A percentile compares a stretch with the other conserved stretches of the same genome.
These are phyloP conservation scores for Hordeum marinum DNA, from an alignment of 176 grass and related monocot species.

Conservation along the genomic window DNA sequence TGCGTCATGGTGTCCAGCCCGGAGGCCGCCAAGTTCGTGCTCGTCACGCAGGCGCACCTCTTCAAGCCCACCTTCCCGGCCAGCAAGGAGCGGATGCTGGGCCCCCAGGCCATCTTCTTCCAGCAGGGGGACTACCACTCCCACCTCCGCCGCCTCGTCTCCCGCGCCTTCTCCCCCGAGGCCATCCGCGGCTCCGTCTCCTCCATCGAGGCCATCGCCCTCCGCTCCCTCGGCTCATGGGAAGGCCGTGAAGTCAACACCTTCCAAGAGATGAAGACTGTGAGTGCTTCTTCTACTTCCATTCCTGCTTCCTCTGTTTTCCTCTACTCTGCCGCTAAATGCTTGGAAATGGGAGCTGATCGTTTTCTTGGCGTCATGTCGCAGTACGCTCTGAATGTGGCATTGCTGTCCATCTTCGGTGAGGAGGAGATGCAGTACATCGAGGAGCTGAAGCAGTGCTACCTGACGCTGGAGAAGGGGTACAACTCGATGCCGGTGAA, in stretches of 20 bases:
- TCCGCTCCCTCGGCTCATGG: constrained; percentile 51
- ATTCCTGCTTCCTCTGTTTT: not conserved
- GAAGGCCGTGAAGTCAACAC: constrained; percentile 72
- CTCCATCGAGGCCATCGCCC: constrained; percentile 62
- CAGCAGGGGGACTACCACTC: constrained; percentile 91
- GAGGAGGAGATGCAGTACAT: constrained; percentile 81
- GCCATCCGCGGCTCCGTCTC: constrained; percentile 64
- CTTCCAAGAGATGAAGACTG: constrained; percentile 97
- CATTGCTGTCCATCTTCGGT: constrained; percentile 87
- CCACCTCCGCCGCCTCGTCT: constrained; percentile 73
- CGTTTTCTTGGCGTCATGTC: not conserved
- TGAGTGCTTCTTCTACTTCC: constrained; percentile 10
- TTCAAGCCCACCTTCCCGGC: constrained; percentile 98
- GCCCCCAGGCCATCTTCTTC: constrained; percentile 94
- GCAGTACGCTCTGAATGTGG: constrained; percentile 97
- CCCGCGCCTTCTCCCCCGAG: constrained; percentile 85
- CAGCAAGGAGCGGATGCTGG: constrained; percentile 98
- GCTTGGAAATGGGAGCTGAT: not conserved
- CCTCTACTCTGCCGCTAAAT: not conserved
- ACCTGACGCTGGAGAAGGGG: constrained; percentile 89
- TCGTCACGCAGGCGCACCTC: constrained; percentile 86
- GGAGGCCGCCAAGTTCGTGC: constrained; percentile 91
- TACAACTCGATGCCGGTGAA: constrained; percentile 99
- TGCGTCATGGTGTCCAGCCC: constrained; percentile 98
- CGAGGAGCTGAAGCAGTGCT: constrained; percentile 94